These are phyloP conservation scores for Syzygium grande DNA, from an alignment of 345 rosid genomes.

Conservation along the genomic window DNA sequence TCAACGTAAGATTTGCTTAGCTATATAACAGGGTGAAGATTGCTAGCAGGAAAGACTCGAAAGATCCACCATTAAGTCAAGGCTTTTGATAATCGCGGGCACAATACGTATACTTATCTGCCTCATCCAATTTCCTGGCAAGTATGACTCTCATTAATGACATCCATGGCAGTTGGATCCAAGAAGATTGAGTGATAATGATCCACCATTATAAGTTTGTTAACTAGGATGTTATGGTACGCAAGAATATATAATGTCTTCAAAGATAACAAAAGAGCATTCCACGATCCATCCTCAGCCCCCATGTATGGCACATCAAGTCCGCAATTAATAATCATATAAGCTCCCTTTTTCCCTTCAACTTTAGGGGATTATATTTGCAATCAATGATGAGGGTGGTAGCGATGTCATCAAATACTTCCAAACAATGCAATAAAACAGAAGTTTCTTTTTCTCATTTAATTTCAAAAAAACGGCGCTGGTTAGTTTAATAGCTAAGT, in stretches of 20 bases:
- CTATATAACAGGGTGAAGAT: not conserved
- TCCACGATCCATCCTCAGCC: not conserved
- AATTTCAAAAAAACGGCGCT: not conserved
- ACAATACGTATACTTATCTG: not conserved
- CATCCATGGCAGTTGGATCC: not conserved
- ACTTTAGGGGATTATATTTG: not conserved
- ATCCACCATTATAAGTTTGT: not conserved
- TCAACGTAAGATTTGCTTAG: not conserved
- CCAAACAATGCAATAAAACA: not conserved
- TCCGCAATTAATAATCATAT: not conserved
- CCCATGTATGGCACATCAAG: not conserved
- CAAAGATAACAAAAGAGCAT: not conserved
- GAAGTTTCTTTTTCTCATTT: not conserved
- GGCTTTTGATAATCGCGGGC: not conserved
- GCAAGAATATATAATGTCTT: not conserved
- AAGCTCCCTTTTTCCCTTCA: not conserved
- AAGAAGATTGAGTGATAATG: not conserved
- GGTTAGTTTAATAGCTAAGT: not conserved
- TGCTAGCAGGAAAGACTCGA: not conserved
- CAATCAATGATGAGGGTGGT: not conserved
- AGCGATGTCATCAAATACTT: not conserved
- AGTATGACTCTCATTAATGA: not conserved
- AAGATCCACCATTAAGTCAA: not conserved
- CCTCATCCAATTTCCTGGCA: not conserved
- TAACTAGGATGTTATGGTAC: not conserved